Base-by-base conservation (phyloP, 768 basidiomycete genomes). In the Kwoniella botswanensis region DNA sequence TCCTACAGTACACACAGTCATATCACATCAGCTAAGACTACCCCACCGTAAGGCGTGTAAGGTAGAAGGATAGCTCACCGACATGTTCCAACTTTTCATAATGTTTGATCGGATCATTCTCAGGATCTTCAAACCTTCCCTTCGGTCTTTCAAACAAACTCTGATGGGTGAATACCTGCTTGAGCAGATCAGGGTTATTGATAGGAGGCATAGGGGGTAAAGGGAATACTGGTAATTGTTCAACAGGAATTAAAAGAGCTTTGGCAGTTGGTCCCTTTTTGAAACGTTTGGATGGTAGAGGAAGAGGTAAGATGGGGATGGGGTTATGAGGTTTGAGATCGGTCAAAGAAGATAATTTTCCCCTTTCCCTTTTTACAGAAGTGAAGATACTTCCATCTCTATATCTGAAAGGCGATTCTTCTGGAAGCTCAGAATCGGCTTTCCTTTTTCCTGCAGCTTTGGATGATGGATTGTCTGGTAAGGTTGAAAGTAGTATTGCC, bases 21-120 rank as follows among this genome's bases (percentile, higher is more conserved):
- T 35, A 35, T 35, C 35, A 50, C 6, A 18, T 50, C 46, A 50
- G 46, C 46, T 35, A 35, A 35, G 35, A 35, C 35, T 35, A 35
- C 35, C 35, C 5, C 35, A 35, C 35, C 35, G 6, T 5, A 6
- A 1, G 35, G 35, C 35, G 7, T 35, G 35, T 6, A 35, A 4
- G 7, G 4, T 35, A 35, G 35, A 35, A 35, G 4, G 7, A 4
- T 6, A 50, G 46, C 46, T 50, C 18, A 50, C 80, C 80, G 7
- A 82, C 80, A 75, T 80, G 79, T 59, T 82, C 80, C 3, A 82
- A 65, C 74, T 82, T 82, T 64, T 82, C 80, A 61, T 82, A 82
- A 67, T 81, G 75, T 41, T 68, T 69, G 15, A 71, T 67, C n/a
- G 77, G 75, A 63, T 68, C 53, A 26, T 74, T 74, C 2, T 52